Evolutionary conservation across 108 stramenopile genomes (phyloP).

Genomic region (Cylindrotheca closterium): DNA sequence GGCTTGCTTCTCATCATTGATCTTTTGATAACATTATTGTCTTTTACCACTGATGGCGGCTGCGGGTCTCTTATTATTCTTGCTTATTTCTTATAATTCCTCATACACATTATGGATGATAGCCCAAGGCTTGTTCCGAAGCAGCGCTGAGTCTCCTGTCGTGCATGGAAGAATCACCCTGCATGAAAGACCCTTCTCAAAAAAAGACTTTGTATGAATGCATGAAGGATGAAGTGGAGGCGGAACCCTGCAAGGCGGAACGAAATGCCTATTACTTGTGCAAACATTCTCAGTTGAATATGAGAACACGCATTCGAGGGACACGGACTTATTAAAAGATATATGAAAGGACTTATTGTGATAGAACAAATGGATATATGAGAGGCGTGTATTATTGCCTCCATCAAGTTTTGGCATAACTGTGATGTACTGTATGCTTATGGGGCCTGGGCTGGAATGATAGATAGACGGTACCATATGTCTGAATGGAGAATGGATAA

Average conservation of each 20-base stretch:
- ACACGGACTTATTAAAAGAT: conserved; percentile 69
- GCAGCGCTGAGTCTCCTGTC: conserved; percentile 74
- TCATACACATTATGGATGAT: neutral
- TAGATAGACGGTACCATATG: too few species aligned
- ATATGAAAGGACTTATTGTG: too few species aligned
- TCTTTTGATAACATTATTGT: neutral
- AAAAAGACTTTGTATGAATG: conserved; percentile 65
- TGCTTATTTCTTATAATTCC: conserved; percentile 4
- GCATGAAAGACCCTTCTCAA: conserved; percentile 43
- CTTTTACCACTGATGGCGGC: neutral
- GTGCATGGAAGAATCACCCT: conserved; percentile 80
- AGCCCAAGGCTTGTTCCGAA: conserved; percentile 84
- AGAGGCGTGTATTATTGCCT: too few species aligned
- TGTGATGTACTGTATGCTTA: too few species aligned
- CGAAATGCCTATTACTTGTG: conserved; percentile 84
- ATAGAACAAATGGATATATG: too few species aligned
- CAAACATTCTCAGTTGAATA: conserved; percentile 86
- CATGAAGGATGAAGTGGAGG: conserved; percentile 63
- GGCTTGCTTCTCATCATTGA: neutral
- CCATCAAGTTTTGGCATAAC: too few species aligned
- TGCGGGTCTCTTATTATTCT: neutral
- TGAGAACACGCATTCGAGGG: conserved; percentile 82
- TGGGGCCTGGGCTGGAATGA: too few species aligned
- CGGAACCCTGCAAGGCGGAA: conserved; percentile 54
- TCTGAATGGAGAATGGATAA: too few species aligned